phyloP scores from a whole-genome alignment of 1,284 basidiomycete genomes.

The Boletus semigastroideus region DNA sequence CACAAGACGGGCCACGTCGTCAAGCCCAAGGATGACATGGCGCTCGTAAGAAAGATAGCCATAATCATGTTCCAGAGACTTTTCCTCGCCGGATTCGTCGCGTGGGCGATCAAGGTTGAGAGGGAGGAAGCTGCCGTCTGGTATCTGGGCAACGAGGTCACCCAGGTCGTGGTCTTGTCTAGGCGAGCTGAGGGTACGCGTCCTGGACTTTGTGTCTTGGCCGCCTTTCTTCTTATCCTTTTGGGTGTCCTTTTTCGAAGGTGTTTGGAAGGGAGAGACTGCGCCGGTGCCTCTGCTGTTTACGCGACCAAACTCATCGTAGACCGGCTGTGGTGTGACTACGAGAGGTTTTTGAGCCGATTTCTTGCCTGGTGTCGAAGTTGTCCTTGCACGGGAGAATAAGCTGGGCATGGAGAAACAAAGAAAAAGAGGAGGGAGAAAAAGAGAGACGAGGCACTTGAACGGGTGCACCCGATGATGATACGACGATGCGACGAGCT shows the following conservation, averaged over 20 bases:
- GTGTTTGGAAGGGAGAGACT: slow-evolving; percentile 16
- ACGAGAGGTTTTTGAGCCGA: slow-evolving; percentile 12
- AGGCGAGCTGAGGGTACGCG: slow-evolving; percentile 40
- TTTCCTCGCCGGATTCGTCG: slow-evolving; percentile 35
- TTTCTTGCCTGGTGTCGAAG: slow-evolving; percentile 47
- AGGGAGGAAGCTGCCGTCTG: slow-evolving; percentile 64
- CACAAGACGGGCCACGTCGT: slow-evolving; percentile 71
- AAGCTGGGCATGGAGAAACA: slow-evolving; percentile 54
- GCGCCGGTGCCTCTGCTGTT: slow-evolving; percentile 42
- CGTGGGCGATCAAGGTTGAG: slow-evolving; percentile 54
- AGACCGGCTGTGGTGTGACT: slow-evolving; percentile 19
- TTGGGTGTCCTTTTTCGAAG: slow-evolving; percentile 39
- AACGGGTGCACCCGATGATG: slow-evolving; percentile 9
- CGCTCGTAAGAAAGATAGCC: slow-evolving; percentile 71
- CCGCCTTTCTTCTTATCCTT: slow-evolving; percentile 57
- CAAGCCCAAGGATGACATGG: slow-evolving; percentile 73
- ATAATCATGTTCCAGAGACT: slow-evolving; percentile 50
- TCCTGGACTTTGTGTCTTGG: slow-evolving; percentile 40
- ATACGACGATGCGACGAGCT: slow-evolving; percentile 19
- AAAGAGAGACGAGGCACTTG: slow-evolving; percentile 2
- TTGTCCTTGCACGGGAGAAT: slow-evolving; percentile 56
- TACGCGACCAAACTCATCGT: slow-evolving; percentile 70
- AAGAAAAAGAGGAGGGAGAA: background rate
- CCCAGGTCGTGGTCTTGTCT: slow-evolving; percentile 30
- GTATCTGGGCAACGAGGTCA: slow-evolving; percentile 44